These are phyloP conservation scores for Avena atlantica DNA, from an alignment of 176 grass and related monocot genomes.

Conservation along the genomic window DNA sequence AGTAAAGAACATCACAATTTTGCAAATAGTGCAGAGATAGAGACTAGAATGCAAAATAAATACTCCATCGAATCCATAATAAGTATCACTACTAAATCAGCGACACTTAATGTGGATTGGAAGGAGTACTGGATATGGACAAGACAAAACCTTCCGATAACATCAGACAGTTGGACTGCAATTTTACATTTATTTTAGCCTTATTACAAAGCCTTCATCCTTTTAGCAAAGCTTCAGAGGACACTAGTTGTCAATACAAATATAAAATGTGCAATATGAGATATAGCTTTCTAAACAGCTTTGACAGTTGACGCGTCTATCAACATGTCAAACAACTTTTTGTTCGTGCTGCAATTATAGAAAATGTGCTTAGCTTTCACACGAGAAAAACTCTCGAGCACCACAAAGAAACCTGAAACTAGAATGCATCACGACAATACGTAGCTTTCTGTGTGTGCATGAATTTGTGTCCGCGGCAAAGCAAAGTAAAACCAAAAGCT, in stretches of 20 bases:
- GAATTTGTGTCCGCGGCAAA: neutral
- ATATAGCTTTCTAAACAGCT: neutral
- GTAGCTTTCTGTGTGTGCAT: neutral
- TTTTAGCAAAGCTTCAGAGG: neutral
- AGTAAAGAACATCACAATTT: too few species aligned
- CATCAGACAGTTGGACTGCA: too few species aligned
- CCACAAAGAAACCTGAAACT: neutral
- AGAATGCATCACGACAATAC: neutral
- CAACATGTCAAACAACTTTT: neutral
- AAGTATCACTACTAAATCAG: too few species aligned
- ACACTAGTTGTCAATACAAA: neutral
- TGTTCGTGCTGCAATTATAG: neutral
- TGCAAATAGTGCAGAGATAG: too few species aligned
- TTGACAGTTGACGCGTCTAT: neutral
- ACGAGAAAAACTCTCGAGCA: neutral
- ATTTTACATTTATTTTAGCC: too few species aligned
- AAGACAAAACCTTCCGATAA: too few species aligned
- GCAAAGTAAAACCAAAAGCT: neutral
- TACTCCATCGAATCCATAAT: too few species aligned
- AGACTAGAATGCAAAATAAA: too few species aligned
- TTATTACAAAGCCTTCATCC: too few species aligned
- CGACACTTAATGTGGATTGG: too few species aligned
- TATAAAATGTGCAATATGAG: too few species aligned
- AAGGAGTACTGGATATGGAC: too few species aligned
- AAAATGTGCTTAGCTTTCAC: neutral